phyloP scores from a whole-genome alignment of 331 rosid species.

The Malus hybrid region DNA sequence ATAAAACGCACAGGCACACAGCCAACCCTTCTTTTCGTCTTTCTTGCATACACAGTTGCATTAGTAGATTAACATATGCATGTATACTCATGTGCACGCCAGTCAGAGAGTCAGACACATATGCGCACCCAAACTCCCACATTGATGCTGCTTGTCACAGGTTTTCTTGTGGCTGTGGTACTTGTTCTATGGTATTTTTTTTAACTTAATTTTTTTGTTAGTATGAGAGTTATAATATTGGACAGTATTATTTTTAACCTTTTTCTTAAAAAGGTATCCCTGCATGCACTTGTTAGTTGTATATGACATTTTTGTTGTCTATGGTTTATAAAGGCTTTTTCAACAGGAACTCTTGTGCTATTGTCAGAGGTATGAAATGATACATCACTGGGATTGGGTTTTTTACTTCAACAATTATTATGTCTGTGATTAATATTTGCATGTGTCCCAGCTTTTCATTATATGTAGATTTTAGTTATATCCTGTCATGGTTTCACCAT shows the following conservation, averaged over 20 bases:
- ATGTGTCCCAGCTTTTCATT: background rate
- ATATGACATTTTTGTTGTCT: slow-evolving; percentile 15
- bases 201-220: background rate
- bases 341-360: slow-evolving; percentile 16
- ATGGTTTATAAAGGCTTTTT: slow-evolving; percentile 8
- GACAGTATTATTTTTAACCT: background rate
- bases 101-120: background rate
- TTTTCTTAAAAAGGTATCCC: background rate
- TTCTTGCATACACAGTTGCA: background rate
- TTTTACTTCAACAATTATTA: background rate
- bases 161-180: background rate
- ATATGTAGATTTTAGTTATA: background rate
- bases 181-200: background rate
- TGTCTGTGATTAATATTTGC: background rate
- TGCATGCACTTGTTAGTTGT: background rate
- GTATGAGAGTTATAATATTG: background rate
- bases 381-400: slow-evolving; percentile 1
- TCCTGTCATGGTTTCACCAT: background rate
- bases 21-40: background rate
- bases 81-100: background rate
- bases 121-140: background rate
- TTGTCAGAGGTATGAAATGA: slow-evolving; percentile 15
- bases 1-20: background rate
- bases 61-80: background rate
- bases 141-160: background rate